A percentile compares a stretch with the other conserved stretches of the same genome.
Conservation (phyloP, 495 filamentous ascomycete species). For the Rostrohypoxylon terebratum region DNA sequence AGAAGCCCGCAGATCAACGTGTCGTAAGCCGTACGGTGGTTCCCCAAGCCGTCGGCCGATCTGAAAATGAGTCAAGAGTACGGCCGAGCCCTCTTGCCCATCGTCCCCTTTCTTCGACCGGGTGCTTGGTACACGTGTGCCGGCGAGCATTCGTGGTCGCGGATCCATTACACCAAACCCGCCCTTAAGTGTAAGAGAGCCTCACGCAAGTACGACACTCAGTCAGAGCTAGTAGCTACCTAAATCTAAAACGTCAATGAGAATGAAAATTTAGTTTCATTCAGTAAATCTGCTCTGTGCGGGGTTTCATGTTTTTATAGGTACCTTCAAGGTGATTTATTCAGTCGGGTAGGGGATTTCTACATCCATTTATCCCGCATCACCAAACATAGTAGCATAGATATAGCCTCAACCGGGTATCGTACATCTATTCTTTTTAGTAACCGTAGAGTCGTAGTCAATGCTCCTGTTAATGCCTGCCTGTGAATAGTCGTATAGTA, state of each 20-base stretch:
- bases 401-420: neutral
- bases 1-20: neutral
- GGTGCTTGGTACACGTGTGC: neutral
- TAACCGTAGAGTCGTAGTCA: neutral
- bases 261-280: neutral
- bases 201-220: neutral
- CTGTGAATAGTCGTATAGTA: slow-evolving; percentile 17
- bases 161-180: neutral
- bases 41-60: slow-evolving; percentile 10
- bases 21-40: neutral
- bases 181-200: slow-evolving; percentile 1
- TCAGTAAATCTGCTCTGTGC: no score
- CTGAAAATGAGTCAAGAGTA: neutral
- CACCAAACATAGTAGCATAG: no score
- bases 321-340: neutral
- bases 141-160: neutral
- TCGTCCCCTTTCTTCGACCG: neutral
- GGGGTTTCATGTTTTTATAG: no score
- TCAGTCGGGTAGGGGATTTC: no score
- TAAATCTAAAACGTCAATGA: neutral
- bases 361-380: no score
- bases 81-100: slow-evolving; percentile 2
- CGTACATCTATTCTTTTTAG: slow-evolving; percentile 6
- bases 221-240: neutral
- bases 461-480: slow-evolving; percentile 7